Evolutionary conservation across 768 basidiomycete genomes (phyloP), one percentile per base, ranked within the genome.

Genomic region (Pleurotus cornucopiae): DNA sequence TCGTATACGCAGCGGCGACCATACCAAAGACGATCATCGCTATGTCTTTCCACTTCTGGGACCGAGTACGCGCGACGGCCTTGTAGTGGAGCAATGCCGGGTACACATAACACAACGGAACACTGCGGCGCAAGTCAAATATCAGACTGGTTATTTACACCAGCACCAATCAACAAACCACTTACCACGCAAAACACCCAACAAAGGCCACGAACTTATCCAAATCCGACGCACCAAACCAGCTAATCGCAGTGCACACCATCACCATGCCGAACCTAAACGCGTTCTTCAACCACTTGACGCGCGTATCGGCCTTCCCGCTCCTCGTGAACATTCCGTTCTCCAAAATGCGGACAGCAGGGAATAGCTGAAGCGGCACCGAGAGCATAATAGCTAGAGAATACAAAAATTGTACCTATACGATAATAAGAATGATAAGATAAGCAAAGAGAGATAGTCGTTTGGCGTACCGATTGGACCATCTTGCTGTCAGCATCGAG

Each of bases 281-380:
- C n/a, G 83, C 71, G 64, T 98, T 99, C 84, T 99, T 99, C 63
- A 85, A 76, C 97, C 96, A 98, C 69, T 99, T 98, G 67, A 98
- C 89, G 55, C 82, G 78, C 34, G 74, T 61, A 67, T 93, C 79
- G 51, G 69, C 77, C 69, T 98, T 98, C 47, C 97, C 97, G 62
- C 90, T 93, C 48, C 81, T 81, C 45, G 84, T 84, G 68, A 98
- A 98, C 25, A 98, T 64, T 3, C 91, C 95, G 66, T 98, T 96
- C 78, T 99, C 97, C 73, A 98, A 83, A 65, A 99, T 98, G 53
- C 97, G 85, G 46, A 96, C 86, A 2, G 96, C 97, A 0, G 97
- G 97, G 91, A 98, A 98, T 55, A 98, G 86, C 70, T 98, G 95
- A 0, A 98, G 82, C 0, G 96, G 94, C 6, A 90, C 88, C 12